Conservation (phyloP, 2,329 filamentous ascomycete genomes). For the Trichoderma afroharzianum region DNA sequence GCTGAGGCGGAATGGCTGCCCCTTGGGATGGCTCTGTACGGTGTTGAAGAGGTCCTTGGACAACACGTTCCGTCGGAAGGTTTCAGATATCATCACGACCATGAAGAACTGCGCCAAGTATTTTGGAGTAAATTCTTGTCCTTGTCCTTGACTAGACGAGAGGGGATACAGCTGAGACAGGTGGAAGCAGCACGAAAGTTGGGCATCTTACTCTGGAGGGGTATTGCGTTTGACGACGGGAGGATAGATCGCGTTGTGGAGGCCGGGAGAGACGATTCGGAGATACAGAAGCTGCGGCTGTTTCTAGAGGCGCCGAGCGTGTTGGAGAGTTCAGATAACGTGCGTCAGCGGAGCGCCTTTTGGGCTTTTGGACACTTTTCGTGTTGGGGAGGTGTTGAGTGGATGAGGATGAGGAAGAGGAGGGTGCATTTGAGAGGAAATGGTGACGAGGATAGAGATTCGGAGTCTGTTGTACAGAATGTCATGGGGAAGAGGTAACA, state of each 20-base stretch:
- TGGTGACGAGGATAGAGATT: neutral
- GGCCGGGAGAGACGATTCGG: conserved; percentile 45
- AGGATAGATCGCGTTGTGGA: conserved; percentile 55
- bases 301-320: conserved; percentile 19
- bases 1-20: conserved; percentile 59
- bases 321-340: neutral
- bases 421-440: neutral
- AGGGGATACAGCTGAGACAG: neutral
- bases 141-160: conserved; percentile 21
- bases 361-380: neutral
- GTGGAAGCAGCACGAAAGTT: conserved; percentile 37
- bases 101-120: conserved; percentile 37
- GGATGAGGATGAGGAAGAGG: neutral
- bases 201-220: conserved; percentile 60
- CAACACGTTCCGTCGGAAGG: conserved; percentile 32
- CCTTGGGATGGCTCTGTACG: conserved; percentile 58
- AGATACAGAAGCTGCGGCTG: conserved; percentile 49
- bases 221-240: conserved; percentile 61
- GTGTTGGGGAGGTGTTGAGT: neutral
- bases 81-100: conserved; percentile 45
- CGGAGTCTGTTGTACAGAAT: neutral
- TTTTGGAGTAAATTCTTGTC: conserved; percentile 49
- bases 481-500: neutral
- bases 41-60: conserved; percentile 57
- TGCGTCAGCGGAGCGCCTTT: neutral